These are phyloP conservation scores for Symmetrospora coprosmae DNA, from an alignment of 768 basidiomycete genomes.

Conservation along the genomic window DNA sequence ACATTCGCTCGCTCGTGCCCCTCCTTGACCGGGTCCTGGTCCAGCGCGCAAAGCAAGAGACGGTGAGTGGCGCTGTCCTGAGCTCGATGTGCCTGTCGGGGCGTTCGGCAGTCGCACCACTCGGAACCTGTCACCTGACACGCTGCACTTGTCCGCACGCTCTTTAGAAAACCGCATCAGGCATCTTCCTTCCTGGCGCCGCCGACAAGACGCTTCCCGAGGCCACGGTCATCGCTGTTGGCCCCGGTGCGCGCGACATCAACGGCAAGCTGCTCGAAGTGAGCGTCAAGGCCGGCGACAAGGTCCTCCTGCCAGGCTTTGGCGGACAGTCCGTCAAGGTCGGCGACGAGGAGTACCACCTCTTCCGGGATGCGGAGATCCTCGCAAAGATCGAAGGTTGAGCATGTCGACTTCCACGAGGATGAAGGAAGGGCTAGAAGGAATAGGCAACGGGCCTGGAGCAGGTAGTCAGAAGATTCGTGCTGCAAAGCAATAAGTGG, in stretches of 20 bases:
- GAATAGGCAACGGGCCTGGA: too few species aligned
- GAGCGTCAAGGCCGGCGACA: conserved; percentile 71
- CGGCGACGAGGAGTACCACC: conserved; percentile 92
- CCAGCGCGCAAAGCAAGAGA: conserved; percentile 91
- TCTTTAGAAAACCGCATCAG: conserved; percentile 84
- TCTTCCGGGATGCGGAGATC: conserved; percentile 90
- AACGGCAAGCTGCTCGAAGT: conserved; percentile 62
- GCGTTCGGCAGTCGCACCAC: neutral
- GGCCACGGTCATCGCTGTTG: conserved; percentile 87
- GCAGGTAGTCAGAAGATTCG: too few species aligned
- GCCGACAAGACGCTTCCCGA: conserved; percentile 79
- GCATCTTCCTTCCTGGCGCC: conserved; percentile 86
- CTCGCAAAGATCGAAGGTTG: conserved; percentile 93
- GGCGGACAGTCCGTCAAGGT: conserved; percentile 92
- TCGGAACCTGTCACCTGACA: too few species aligned
- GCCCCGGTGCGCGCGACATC: conserved; percentile 84
- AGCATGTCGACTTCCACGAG: too few species aligned
- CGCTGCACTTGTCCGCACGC: neutral
- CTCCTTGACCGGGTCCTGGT: conserved; percentile 92
- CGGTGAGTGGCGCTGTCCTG: conserved; percentile 45
- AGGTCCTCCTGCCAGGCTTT: conserved; percentile 88
- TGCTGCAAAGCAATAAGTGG: too few species aligned
- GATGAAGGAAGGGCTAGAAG: too few species aligned
- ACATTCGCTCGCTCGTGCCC: conserved; percentile 50
- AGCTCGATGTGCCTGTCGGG: neutral